A percentile compares a stretch with the other conserved stretches of the same genome.
Conservation (phyloP, 2,329 filamentous ascomycete genomes). For the Arthroderma sp. region DNA sequence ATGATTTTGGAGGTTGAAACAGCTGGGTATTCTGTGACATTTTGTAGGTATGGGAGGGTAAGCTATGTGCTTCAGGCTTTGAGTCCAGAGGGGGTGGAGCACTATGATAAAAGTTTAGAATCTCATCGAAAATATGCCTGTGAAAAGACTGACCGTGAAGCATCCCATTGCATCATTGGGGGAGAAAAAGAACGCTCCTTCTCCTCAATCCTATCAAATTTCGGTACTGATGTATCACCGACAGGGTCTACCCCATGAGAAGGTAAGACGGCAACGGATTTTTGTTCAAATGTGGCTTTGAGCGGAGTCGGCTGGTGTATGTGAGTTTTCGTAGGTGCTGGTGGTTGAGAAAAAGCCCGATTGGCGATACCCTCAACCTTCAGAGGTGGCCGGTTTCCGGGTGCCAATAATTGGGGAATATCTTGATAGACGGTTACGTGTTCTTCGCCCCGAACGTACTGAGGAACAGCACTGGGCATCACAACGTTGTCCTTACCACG, state of each 20-base stretch:
- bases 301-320: too few species aligned
- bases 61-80: conserved; percentile 71
- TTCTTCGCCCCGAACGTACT: conserved; percentile 34
- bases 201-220: too few species aligned
- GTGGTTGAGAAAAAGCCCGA: too few species aligned
- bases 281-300: too few species aligned
- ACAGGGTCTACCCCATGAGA: too few species aligned
- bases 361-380: too few species aligned
- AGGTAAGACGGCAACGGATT: too few species aligned
- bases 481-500: background rate
- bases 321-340: too few species aligned
- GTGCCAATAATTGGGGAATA: too few species aligned
- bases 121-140: conserved; percentile 4
- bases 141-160: conserved; percentile 38
- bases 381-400: too few species aligned
- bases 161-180: conserved; percentile 50
- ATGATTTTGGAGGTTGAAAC: conserved; percentile 63
- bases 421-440: conserved; percentile 18
- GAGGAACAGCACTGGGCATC: conserved; percentile 26
- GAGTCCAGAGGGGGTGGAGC: conserved; percentile 51
- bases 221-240: too few species aligned
- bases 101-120: conserved; percentile 27
- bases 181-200: conserved; percentile 40
- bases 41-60: conserved; percentile 63
- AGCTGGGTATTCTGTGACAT: conserved; percentile 67